Evolutionary conservation across 2,329 filamentous ascomycete genomes (phyloP).

Genomic region (Cytospora leucostoma): DNA sequence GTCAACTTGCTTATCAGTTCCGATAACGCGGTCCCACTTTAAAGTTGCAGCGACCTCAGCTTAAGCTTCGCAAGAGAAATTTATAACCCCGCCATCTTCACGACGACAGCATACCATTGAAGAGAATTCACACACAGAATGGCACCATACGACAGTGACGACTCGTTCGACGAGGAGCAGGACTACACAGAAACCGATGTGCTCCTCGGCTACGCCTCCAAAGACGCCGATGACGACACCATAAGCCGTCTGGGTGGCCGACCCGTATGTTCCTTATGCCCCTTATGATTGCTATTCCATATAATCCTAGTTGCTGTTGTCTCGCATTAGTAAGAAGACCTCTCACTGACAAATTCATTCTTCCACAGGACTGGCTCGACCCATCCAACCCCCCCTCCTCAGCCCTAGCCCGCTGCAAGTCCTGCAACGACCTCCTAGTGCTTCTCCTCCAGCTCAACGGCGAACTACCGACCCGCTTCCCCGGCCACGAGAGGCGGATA

Average conservation of each 20-base stretch:
- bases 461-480: constrained; percentile 83
- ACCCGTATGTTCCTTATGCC: constrained; percentile 62
- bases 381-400: constrained; percentile 70
- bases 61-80: constrained; percentile 12
- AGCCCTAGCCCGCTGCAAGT: constrained; percentile 78
- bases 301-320: background rate
- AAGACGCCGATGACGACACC: constrained; percentile 75
- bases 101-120: constrained; percentile 25
- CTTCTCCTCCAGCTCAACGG: constrained; percentile 89
- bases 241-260: constrained; percentile 86
- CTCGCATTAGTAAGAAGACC: background rate
- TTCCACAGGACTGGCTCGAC: constrained; percentile 77
- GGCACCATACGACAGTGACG: constrained; percentile 85
- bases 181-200: constrained; percentile 82
- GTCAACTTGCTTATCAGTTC: constrained; percentile 20
- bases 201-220: constrained; percentile 83
- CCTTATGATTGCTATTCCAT: background rate
- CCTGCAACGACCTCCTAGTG: constrained; percentile 81
- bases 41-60: constrained; percentile 21
- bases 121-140: constrained; percentile 44
- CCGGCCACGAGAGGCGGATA: constrained; percentile 81
- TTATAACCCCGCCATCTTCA: constrained; percentile 22
- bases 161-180: constrained; percentile 68
- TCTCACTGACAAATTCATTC: constrained; percentile 28
- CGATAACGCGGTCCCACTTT: constrained; percentile 25